Percentiles rank a stretch among this genome's conserved stretches.
phyloP scores from a whole-genome alignment of 805 yeast species.

The Starmerella sp. region DNA sequence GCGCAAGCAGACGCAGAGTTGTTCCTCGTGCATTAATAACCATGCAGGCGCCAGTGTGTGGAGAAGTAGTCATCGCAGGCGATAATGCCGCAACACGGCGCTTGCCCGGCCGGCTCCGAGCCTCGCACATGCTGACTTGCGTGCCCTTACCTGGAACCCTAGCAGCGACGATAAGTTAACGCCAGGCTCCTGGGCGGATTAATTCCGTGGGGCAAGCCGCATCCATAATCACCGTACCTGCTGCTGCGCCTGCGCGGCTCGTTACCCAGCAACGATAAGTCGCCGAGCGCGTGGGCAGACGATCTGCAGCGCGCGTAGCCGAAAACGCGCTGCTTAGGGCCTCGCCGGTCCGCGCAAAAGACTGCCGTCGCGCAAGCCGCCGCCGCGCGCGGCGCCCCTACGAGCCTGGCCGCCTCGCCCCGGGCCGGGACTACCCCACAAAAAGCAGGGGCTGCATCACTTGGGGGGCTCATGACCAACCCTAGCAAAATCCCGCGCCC shows the following conservation, averaged over 20 bases:
- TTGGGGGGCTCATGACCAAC: not conserved
- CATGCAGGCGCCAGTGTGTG: not conserved
- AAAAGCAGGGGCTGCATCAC: not conserved
- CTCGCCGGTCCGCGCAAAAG: too few species aligned
- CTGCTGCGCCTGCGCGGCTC: not conserved
- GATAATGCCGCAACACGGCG: not conserved
- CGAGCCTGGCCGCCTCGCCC: too few species aligned
- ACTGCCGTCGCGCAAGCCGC: too few species aligned
- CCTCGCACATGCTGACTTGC: not conserved
- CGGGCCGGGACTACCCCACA: not conserved
- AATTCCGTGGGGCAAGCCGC: slow-evolving; percentile 1
- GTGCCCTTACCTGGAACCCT: not conserved
- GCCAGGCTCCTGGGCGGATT: not conserved
- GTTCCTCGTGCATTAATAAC: not conserved
- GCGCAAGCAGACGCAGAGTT: not conserved
- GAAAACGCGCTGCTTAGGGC: not conserved
- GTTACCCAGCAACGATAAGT: not conserved
- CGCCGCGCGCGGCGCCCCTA: too few species aligned
- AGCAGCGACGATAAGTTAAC: not conserved
- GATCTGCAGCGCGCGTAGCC: not conserved
- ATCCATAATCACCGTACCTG: not conserved
- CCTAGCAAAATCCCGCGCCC: not conserved
- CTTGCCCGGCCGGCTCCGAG: not conserved
- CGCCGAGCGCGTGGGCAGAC: not conserved
- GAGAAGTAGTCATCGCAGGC: not conserved